These are phyloP conservation scores for Taxawa tesnikishii DNA, from an alignment of 2,329 filamentous ascomycete genomes.

Conservation along the genomic window DNA sequence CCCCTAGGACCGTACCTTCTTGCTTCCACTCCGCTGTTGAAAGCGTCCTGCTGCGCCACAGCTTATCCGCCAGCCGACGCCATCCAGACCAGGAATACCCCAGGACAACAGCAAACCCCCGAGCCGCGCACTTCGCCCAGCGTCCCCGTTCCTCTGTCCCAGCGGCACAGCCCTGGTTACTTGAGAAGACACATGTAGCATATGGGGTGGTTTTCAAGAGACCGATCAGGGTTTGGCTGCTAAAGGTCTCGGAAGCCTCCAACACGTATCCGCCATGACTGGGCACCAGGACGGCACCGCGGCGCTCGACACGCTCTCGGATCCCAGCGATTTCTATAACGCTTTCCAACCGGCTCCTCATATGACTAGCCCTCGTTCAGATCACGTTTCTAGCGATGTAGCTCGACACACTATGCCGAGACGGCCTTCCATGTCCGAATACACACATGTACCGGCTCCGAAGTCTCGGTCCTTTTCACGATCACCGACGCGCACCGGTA, in stretches of 20 bases:
- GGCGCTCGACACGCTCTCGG: constrained; percentile 2
- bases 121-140: too few relatives aligned
- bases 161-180: too few relatives aligned
- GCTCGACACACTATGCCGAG: background rate
- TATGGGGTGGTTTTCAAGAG: background rate
- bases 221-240: background rate
- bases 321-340: constrained; percentile 6
- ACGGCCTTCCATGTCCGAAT: background rate
- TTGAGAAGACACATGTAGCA: background rate
- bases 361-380: background rate
- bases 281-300: constrained; percentile 1
- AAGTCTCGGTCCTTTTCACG: constrained; percentile 1
- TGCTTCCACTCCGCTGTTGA: too few relatives aligned
- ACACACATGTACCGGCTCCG: constrained; percentile 1
- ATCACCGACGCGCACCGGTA: constrained; percentile 3
- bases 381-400: background rate
- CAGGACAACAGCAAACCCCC: too few relatives aligned
- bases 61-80: too few relatives aligned
- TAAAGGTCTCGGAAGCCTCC: background rate
- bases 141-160: too few relatives aligned
- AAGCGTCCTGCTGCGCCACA: too few relatives aligned
- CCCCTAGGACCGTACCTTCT: too few relatives aligned
- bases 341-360: constrained; percentile 1
- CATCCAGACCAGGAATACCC: too few relatives aligned
- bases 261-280: constrained; percentile 2